Evolutionary conservation across 495 filamentous ascomycete species (phyloP), one percentile per base, ranked within the genome.

Genomic region (Lichina pygmaea): DNA sequence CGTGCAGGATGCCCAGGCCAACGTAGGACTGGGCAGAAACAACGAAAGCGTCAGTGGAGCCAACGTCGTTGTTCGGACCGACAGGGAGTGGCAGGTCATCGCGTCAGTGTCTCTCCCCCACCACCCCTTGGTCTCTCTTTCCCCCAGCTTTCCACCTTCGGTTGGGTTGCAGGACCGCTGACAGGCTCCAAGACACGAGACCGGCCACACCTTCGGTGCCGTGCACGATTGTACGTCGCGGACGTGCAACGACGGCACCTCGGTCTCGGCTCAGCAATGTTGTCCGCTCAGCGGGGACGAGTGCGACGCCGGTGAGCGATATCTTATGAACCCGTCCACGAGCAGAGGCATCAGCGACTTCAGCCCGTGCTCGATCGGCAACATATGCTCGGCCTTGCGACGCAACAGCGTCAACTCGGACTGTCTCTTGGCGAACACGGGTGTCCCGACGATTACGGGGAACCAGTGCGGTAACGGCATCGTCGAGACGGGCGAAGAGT

Each of bases 281-380:
- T 97, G 89, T 55, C 91, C 86, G 0, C 66, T 92, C 17, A 74
- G 65, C 49, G 41, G 62, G n/a, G 57, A 48, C 33, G 69, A 64
- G 2, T 97, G 89, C 60, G 63, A 86, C 61, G 91, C 89, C 34
- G 60, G 64, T 33, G 76, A 73, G 17, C 56, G 66, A 41, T 97
- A 75, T 59, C 83, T 97, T 57, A 97, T 97, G 89, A 94, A 95
- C 55, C 89, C 89, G 0, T 86, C 78, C 33, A 85, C 89, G 0
- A 69, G 63, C 12, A 55, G 65, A 30, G 66, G 70, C 43, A 81
- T 93, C 56, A 75, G 65, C 2, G 56, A 70, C 24, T 97, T 97
- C 59, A 93, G 86, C 9, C 68, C 72, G 16, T 97, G 89, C 61
- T 76, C 75, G 9, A 68, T 97, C 48, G 89, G 89, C 47, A 95